Evolutionary conservation across 2,329 filamentous ascomycete genomes (phyloP).

Genomic region (Shiraia bambusicola): DNA sequence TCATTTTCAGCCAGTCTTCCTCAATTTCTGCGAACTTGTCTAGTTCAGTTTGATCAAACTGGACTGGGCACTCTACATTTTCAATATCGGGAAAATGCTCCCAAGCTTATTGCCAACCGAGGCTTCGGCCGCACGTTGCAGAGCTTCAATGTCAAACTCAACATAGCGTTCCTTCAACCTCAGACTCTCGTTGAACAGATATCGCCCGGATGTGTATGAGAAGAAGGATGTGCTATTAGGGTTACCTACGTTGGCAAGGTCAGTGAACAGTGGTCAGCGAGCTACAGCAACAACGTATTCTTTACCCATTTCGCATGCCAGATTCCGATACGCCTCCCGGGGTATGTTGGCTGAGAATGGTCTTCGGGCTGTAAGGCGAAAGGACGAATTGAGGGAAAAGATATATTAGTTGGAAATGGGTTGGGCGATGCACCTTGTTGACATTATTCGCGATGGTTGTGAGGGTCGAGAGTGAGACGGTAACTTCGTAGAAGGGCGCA

Average conservation of each 20-base stretch:
- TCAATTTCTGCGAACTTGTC: slow-evolving; percentile 11
- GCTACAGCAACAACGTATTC: slow-evolving; percentile 2
- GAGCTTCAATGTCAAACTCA: slow-evolving; percentile 12
- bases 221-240: slow-evolving; percentile 7
- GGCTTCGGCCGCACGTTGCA: slow-evolving; percentile 11
- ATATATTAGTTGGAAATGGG: slow-evolving; percentile 3
- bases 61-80: slow-evolving; percentile 11
- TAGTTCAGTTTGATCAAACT: slow-evolving; percentile 14
- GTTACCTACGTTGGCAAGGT: slow-evolving; percentile 4
- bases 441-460: slow-evolving; percentile 7
- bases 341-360: slow-evolving; percentile 6
- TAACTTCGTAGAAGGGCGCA: no score
- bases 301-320: slow-evolving; percentile 9
- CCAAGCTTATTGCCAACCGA: slow-evolving; percentile 11
- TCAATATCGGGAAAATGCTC: slow-evolving; percentile 13
- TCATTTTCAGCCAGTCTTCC: slow-evolving; percentile 14
- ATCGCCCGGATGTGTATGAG: slow-evolving; percentile 14
- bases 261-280: slow-evolving; percentile 5
- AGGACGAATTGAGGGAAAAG: slow-evolving; percentile 1
- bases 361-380: slow-evolving; percentile 6
- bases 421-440: slow-evolving; percentile 8
- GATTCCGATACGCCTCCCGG: slow-evolving; percentile 4
- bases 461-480: neutral
- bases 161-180: slow-evolving; percentile 15
- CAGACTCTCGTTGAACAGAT: slow-evolving; percentile 13